Conservation (phyloP, 441 rosid species). For the Capsella rubella region DNA sequence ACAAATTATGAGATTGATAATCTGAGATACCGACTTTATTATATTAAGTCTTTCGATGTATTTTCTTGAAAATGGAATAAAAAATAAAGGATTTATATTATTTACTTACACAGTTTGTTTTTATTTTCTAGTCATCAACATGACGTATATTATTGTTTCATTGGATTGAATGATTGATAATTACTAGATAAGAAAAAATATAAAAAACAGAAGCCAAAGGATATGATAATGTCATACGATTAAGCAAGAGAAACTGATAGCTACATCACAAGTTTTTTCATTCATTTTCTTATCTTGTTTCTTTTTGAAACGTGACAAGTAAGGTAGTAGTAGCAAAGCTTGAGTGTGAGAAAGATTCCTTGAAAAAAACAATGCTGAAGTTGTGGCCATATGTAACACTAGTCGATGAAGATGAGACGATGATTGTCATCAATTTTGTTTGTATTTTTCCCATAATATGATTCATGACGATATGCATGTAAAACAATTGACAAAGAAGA, state of each 20-base stretch:
- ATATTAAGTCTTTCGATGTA: background rate
- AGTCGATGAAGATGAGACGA: too few relatives aligned
- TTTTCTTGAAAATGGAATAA: background rate
- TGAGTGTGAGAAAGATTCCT: too few relatives aligned
- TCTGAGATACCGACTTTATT: background rate
- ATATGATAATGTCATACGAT: background rate
- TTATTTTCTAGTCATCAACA: background rate
- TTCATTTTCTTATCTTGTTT: background rate
- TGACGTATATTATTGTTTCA: background rate
- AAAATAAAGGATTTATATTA: background rate
- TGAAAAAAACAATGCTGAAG: too few relatives aligned
- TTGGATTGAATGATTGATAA: background rate
- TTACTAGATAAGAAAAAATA: background rate
- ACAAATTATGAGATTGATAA: constrained; percentile 1
- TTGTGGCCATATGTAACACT: too few relatives aligned
- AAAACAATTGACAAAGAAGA: too few relatives aligned
- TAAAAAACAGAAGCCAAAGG: too few relatives aligned
- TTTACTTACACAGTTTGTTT: background rate
- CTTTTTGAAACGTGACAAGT: background rate
- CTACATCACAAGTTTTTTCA: background rate
- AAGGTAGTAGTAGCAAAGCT: background rate
- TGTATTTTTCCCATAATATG: too few relatives aligned
- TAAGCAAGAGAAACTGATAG: background rate
- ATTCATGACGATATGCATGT: too few relatives aligned
- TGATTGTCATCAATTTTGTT: too few relatives aligned